A percentile compares a stretch with the other conserved stretches of the same genome.
Conservation (phyloP, 345 rosid species). For the Salix udensis region DNA sequence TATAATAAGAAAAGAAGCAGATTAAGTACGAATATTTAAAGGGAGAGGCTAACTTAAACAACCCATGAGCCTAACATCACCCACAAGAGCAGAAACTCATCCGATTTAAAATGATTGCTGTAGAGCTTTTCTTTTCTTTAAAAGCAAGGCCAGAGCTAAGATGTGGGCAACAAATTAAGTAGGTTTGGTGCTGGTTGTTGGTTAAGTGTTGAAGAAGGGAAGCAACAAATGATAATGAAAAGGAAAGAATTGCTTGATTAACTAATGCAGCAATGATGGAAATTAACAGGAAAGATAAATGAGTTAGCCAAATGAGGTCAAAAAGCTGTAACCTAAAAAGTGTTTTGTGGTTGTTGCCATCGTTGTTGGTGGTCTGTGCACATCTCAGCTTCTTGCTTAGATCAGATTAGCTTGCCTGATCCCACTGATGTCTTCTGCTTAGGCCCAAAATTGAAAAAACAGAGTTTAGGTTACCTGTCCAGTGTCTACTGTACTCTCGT, state of each 20-base stretch:
- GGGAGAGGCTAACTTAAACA: conserved; percentile 13
- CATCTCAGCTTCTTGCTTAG: conserved; percentile 7
- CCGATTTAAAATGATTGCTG: conserved; percentile 33
- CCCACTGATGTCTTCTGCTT: not conserved
- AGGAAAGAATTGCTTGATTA: conserved; percentile 24
- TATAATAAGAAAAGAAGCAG: not conserved
- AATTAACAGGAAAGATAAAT: not conserved
- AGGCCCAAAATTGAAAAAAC: not conserved
- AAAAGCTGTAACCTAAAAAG: not conserved
- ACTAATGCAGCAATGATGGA: conserved; percentile 7
- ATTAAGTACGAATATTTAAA: not conserved
- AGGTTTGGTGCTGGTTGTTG: conserved; percentile 42
- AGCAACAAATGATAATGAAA: conserved; percentile 16
- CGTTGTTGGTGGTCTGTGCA: conserved; percentile 2
- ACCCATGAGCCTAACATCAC: conserved; percentile 18
- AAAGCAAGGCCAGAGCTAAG: conserved; percentile 38
- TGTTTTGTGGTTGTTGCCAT: not conserved
- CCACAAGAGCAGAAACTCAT: conserved; percentile 19
- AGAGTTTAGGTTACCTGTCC: too few relatives aligned
- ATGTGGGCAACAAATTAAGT: conserved; percentile 17
- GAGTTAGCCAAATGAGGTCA: not conserved
- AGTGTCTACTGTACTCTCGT: too few relatives aligned
- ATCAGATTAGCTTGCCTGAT: conserved; percentile 10
- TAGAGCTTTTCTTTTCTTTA: conserved; percentile 31
- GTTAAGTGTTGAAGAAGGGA: conserved; percentile 45